phyloP scores from a whole-genome alignment of 2,329 filamentous ascomycete species.

The Trichoderma cornu-damae region DNA sequence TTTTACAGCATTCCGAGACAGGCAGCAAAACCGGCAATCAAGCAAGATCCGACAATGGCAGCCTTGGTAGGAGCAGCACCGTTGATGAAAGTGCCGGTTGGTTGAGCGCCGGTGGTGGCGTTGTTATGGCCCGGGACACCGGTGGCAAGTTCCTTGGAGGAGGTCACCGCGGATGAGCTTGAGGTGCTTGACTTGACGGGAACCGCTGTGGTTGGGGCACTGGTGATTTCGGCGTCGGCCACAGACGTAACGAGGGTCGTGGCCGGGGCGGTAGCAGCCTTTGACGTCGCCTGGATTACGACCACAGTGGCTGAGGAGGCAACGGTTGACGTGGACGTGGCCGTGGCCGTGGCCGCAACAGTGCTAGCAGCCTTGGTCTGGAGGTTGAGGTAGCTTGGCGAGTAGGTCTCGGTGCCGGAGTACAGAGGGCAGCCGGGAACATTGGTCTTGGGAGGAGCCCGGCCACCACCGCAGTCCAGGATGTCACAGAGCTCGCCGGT shows the following conservation, averaged over 20 bases:
- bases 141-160: background rate
- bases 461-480: conserved; percentile 63
- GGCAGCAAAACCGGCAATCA: conserved; percentile 29
- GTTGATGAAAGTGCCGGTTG: conserved; percentile 7
- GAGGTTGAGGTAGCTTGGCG: conserved; percentile 44
- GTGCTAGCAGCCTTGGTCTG: conserved; percentile 23
- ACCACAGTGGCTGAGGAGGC: conserved; percentile 15
- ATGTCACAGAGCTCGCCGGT: conserved; percentile 60
- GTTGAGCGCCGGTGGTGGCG: background rate
- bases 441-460: conserved; percentile 58
- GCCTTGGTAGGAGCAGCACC: conserved; percentile 25
- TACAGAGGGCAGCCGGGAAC: conserved; percentile 57
- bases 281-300: conserved; percentile 7
- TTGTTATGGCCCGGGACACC: background rate
- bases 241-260: conserved; percentile 9
- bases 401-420: conserved; percentile 50
- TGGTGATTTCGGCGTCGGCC: background rate
- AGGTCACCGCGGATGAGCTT: background rate
- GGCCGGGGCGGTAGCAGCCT: background rate
- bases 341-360: conserved; percentile 11
- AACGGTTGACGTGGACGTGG: too few species aligned
- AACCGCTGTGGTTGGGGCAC: background rate
- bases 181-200: background rate
- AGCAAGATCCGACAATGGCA: conserved; percentile 24
- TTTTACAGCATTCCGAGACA: conserved; percentile 27